phyloP scores from a whole-genome alignment of 2,329 filamentous ascomycete genomes.

The Byssochlamys sp. region DNA sequence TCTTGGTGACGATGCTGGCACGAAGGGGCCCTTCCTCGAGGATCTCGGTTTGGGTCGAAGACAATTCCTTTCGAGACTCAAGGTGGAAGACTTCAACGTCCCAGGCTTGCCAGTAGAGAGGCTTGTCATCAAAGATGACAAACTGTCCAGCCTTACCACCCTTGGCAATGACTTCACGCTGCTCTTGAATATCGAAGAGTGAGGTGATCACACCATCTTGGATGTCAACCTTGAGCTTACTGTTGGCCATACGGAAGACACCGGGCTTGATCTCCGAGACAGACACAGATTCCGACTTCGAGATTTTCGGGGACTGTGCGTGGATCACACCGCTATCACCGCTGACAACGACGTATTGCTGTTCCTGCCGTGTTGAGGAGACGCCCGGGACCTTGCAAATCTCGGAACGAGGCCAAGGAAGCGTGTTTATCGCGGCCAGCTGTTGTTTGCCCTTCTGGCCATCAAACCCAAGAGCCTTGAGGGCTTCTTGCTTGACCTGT shows the following conservation, averaged over 20 bases:
- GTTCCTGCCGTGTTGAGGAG: slow-evolving; percentile 12
- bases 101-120: slow-evolving; percentile 94
- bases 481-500: slow-evolving; percentile 60
- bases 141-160: slow-evolving; percentile 75
- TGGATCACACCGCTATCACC: slow-evolving; percentile 39
- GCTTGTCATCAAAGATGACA: slow-evolving; percentile 94
- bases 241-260: slow-evolving; percentile 70
- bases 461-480: slow-evolving; percentile 56
- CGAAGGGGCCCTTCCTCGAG: slow-evolving; percentile 62
- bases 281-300: slow-evolving; percentile 26
- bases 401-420: slow-evolving; percentile 74
- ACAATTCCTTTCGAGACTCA: slow-evolving; percentile 69
- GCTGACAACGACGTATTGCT: slow-evolving; percentile 36
- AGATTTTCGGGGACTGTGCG: slow-evolving; percentile 16
- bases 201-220: slow-evolving; percentile 71
- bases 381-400: slow-evolving; percentile 53
- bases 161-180: slow-evolving; percentile 67
- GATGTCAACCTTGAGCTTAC: slow-evolving; percentile 63
- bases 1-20: slow-evolving; percentile 73
- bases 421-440: slow-evolving; percentile 66
- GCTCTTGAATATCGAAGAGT: slow-evolving; percentile 62
- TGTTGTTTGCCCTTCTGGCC: slow-evolving; percentile 33
- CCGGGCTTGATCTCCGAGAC: slow-evolving; percentile 47
- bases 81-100: slow-evolving; percentile 96
- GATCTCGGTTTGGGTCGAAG: slow-evolving; percentile 59